Base-by-base conservation (phyloP, 306 rosid genomes). In the Senna siamea region DNA sequence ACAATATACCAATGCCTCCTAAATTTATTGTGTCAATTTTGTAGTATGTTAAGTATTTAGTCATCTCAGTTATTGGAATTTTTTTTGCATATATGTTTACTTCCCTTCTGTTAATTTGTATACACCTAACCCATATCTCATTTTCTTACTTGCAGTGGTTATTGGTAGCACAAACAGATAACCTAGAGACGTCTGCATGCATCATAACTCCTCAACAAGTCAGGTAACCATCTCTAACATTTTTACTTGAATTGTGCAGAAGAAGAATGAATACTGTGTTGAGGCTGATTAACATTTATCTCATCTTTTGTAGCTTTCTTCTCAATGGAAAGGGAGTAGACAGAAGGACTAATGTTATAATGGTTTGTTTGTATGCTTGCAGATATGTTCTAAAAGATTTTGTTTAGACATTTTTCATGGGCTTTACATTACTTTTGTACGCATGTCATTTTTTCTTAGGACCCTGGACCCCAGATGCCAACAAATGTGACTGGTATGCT, bases 381-480 rank as follows among this genome's bases (percentile, higher is more conserved):
- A 53, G 47, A 44, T 30, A 20, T 62, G 22, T 38, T 66, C 14
- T 74, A 53, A 68, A 38, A 35, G 40, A 50, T 71, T 20, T 84
- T 57, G 46, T 61, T 68, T 40, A 51, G 40, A 50, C 55, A 73
- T 60, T 79, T 74, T 69, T 50, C 66, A 46, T 76, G 55, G 32
- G 73, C 65, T 46, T 75, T 26, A 47, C 78, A 66, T 74, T n/a
- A 46, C 76, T 56, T 53, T 70, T 62, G 18, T 81, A 38, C 32
- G 47, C 44, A 4, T 74, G 23, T 55, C 47, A 23, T 72, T 78
- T 66, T 61, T 74, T 80, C 23, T 67, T 74, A 95, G 99, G 99
- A 92, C 54, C 32, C 89, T 77, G 98, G 96, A 77, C 95, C 99
- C 9, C 99, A 89, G 79, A 57, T 95, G 80, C 99, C 99, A 52